Conservation (phyloP, 805 yeast species). For the Pichia californica region DNA sequence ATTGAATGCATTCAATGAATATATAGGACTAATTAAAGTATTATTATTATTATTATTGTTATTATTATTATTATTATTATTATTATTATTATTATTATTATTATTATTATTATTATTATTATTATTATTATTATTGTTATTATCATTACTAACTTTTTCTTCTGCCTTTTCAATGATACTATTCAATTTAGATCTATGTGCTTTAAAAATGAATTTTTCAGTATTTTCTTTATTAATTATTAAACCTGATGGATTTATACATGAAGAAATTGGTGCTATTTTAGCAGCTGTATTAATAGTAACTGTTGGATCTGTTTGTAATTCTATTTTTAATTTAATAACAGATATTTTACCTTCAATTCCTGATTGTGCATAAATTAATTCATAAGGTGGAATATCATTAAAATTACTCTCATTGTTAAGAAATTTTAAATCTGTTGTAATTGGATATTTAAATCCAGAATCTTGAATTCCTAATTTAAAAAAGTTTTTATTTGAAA, state of each 20-base stretch:
- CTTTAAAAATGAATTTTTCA: constrained; percentile 67
- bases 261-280: constrained; percentile 4
- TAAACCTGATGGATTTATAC: constrained; percentile 3
- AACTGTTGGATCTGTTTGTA: constrained; percentile 10
- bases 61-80: too few relatives aligned
- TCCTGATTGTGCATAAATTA: constrained; percentile 52
- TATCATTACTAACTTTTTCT: too few relatives aligned
- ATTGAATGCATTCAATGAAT: constrained; percentile 9
- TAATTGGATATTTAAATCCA: constrained; percentile 57
- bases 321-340: constrained; percentile 47
- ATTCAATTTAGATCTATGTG: constrained; percentile 55
- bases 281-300: constrained; percentile 8
- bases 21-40: constrained; percentile 23
- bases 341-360: constrained; percentile 81
- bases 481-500: constrained; percentile 29
- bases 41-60: not conserved
- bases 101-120: too few relatives aligned
- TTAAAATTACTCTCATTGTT: constrained; percentile 44
- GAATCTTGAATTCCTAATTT: constrained; percentile 52
- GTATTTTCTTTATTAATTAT: not conserved
- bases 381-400: constrained; percentile 28
- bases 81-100: too few relatives aligned
- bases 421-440: constrained; percentile 47
- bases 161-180: too few relatives aligned
- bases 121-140: too few relatives aligned